Evolutionary conservation across 805 yeast genomes (phyloP), one percentile per base, ranked within the genome.

Genomic region (Yarrowia keelungensis): DNA sequence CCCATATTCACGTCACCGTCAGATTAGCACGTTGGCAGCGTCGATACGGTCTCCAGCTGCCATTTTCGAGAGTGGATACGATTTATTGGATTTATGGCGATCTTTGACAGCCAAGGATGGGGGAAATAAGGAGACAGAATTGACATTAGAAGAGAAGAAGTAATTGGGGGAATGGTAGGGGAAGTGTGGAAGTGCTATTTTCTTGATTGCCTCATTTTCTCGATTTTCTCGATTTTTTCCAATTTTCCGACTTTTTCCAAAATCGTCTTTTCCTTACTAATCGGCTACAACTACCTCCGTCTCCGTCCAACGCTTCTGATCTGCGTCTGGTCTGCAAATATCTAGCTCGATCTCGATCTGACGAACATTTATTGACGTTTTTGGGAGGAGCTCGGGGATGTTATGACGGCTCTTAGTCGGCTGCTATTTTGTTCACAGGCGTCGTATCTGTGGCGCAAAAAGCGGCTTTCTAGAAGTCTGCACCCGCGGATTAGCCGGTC

Each of bases 241-340:
- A 26, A 1, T 26, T 26, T 5, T 3, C 3, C 32, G 32, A 26
- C 32, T 19, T 19, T 19, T 19, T 1, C 32, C 32, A 26, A 26
- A 1, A 0, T 1, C 19, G 1, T 1, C 19, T 19, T 19, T 26
- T 3, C 32, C 32, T 26, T 3, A 26, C 32, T 26, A 26, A 26
- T 26, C 32, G 32, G 32, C 32, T 26, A 26, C 32, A 26, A 26
- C 32, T 26, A 42, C 45, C n/a, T 42, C 45, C 16, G 10, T 42
- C 45, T 42, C 19, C 8, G 19, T 19, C 19, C 19, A 43, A 43
- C 47, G 47, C 47, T 43, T 16, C 12, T 9, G 46, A 46, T 46
- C 50, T 46, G 51, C 36, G n/a, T 47, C 36, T 47, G 16, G 36
- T 35, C 51, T 47, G 51, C 51, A 47, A 22, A 42, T 38, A 7